A percentile compares a stretch with the other conserved stretches of the same genome.
phyloP scores from a whole-genome alignment of 2,329 filamentous ascomycete species.

The Ophiosphaerella herpotricha region DNA sequence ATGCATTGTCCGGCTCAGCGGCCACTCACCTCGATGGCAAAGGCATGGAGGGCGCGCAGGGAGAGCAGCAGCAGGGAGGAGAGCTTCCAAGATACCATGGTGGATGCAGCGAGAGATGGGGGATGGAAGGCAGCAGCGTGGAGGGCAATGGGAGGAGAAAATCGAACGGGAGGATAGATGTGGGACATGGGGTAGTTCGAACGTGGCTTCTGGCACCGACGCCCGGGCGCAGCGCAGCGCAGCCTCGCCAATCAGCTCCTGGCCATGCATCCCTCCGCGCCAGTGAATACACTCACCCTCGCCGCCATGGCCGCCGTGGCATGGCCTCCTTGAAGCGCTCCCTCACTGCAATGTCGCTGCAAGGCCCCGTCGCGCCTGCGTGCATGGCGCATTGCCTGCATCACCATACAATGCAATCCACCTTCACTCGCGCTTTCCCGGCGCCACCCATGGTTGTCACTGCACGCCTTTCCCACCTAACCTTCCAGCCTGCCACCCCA shows the following conservation, averaged over 20 bases:
- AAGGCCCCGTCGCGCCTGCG: constrained; percentile 9
- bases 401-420: constrained; percentile 9
- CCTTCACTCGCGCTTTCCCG: constrained; percentile 15
- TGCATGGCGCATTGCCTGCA: constrained; percentile 16
- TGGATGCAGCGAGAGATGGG: constrained; percentile 23
- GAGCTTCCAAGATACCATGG: constrained; percentile 76
- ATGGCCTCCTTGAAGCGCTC: constrained; percentile 14
- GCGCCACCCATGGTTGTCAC: not conserved
- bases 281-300: constrained; percentile 2
- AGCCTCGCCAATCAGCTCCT: constrained; percentile 9
- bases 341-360: constrained; percentile 5
- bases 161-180: constrained; percentile 11
- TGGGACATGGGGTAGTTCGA: constrained; percentile 24
- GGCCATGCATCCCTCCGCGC: not conserved
- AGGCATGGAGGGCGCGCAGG: constrained; percentile 67
- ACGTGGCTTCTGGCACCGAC: constrained; percentile 38
- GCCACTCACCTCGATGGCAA: constrained; percentile 63
- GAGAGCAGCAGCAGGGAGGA: constrained; percentile 74
- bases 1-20: constrained; percentile 33
- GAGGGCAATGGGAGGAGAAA: not conserved
- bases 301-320: constrained; percentile 12
- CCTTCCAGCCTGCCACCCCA: too few relatives aligned
- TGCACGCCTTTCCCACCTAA: too few relatives aligned
- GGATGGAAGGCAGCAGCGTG: constrained; percentile 10
- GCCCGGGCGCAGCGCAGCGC: constrained; percentile 18